phyloP scores from a whole-genome alignment of 495 filamentous ascomycete species.

The Cudoniella acicularis region DNA sequence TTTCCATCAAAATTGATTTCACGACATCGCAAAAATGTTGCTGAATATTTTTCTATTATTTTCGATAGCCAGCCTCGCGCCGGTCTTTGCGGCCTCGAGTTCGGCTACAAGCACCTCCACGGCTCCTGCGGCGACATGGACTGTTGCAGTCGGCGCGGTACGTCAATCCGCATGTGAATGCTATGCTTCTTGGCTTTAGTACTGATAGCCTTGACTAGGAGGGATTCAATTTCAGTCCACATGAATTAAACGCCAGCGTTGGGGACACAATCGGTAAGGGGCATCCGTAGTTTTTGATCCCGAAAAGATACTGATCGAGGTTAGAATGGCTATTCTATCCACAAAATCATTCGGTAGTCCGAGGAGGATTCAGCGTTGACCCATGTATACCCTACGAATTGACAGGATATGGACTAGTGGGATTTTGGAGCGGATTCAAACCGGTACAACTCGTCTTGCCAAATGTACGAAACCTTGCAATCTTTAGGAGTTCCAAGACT shows the following conservation, averaged over 20 bases:
- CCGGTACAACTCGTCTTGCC: too few species aligned
- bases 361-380: constrained; percentile 43
- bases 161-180: too few species aligned
- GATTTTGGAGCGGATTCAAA: constrained; percentile 45
- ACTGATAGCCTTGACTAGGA: too few species aligned
- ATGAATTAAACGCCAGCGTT: constrained; percentile 28
- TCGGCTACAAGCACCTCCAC: constrained; percentile 9
- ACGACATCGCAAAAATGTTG: constrained; percentile 9
- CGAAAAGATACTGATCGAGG: constrained; percentile 1
- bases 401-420: constrained; percentile 32
- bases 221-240: constrained; percentile 33
- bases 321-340: constrained; percentile 55
- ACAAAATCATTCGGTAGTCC: constrained; percentile 53
- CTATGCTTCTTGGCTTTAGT: too few species aligned
- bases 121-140: constrained; percentile 22
- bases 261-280: constrained; percentile 38
- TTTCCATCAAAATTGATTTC: background rate
- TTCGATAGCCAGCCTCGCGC: background rate
- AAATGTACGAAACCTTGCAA: too few species aligned
- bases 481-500: too few species aligned
- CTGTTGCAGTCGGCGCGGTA: constrained; percentile 32
- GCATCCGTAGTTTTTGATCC: background rate
- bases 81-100: background rate
- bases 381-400: constrained; percentile 60
- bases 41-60: background rate